Evolutionary conservation across 2,329 filamentous ascomycete genomes (phyloP), one percentile per base, ranked within the genome.

Genomic region (Chaetomium sp.): DNA sequence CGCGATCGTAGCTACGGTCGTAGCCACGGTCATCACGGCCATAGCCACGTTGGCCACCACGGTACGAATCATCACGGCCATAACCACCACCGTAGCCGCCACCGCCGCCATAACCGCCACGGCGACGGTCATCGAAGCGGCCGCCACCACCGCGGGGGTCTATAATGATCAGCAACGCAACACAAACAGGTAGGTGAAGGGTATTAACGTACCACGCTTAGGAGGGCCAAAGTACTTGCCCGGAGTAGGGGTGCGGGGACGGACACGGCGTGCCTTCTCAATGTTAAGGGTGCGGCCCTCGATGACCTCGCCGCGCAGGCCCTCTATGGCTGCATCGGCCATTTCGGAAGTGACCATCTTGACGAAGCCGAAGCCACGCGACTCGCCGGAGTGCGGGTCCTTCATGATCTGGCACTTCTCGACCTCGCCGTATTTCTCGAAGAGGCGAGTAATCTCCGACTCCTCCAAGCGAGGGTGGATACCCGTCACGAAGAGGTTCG

Each of bases 401-500:
- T 94, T 88, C 95, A 99, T 99, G 82, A 99, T 99, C 79, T 97
- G 96, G 83, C 94, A 98, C 81, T 96, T 98, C 82, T 98, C 94
- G 60, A 99, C 95, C 76, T 97, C 93, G 72, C 95, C 95, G 75
- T 98, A 98, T 81, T 98, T 99, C 81, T 97, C 93, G 75, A 99
- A 99, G 70, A 99, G 89, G 77, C 93, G 93, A 62, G 91, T 90
- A 67, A 99, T 92, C 76, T 98, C 95, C 19, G 89, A 86, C 78
- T 99, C 95, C 56, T 86, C 89, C 70, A 99, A 86, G 74, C 91
- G 91, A 64, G 95, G 95, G 78, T 98, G 93, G 71, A 99, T 99
- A 72, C 95, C 95, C 69, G 95, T 99, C 71, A 99, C 95, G 78
- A 99, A 99, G 66, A 99, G 90, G 82, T 99, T 99, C 71, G 95